Base-by-base conservation (phyloP, 495 filamentous ascomycete species). In the Rostrohypoxylon terebratum region DNA sequence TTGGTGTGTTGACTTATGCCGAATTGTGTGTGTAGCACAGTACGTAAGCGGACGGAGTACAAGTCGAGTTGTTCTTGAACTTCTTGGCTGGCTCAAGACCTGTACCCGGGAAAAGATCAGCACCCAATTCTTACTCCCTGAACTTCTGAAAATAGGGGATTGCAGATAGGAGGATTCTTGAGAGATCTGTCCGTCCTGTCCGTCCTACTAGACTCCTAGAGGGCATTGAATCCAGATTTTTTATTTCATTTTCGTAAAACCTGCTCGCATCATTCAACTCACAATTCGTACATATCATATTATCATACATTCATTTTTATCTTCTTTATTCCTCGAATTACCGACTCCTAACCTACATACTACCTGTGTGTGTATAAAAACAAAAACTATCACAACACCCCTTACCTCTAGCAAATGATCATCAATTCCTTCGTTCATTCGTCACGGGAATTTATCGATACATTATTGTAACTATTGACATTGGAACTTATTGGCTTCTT, bases 91-190 rank as follows among this genome's bases (percentile, higher is more conserved):
- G 40, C 31, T 54, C 11, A 74, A 50, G 31, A 36, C 48, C 61
- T 54, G 33, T 50, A 31, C 3, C 48, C 11, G 9, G 23, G 47
- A 21, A 13, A 62, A 62, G 58, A 68, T 68, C 69, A 51, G 58
- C 69, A 54, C 14, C 28, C 11, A 47, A 44, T 45, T 53, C 61
- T 28, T 44, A 47, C 62, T 69, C 71, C 66, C 66, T 69, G 71
- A 69, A 61, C 33, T 63, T 58, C 23, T 53, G 63, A 63, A 66
- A 74, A 74, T 74, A 74, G 71, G 71, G 71, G 71, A 74, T 66
- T 74, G 66, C 71, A 70, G 71, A 47, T 63, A 70, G 66, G 61
- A 69, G 66, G 61, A 69, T 67, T 67, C 58, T 59, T 59, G 57
- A 23, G 57, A 42, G 34, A 66, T 66, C 48, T 61, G 48, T 61